Base-by-base conservation (phyloP, 2,329 filamentous ascomycete genomes). In the Hymenoscyphus fructigenus region DNA sequence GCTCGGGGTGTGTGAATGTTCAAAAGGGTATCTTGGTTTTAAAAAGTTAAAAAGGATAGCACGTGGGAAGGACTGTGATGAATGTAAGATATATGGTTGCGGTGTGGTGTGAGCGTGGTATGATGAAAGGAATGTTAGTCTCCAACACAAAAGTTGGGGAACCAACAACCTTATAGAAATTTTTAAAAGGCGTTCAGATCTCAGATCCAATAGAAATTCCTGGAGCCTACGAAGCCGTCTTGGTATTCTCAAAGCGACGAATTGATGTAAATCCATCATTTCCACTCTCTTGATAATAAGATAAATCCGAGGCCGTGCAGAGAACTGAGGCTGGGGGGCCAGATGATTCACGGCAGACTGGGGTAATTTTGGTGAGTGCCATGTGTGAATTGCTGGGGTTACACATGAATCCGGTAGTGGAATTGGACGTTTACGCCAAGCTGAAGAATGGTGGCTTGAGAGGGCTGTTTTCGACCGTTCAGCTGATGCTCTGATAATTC, bases 371-470 rank as follows among this genome's bases (percentile, higher is more conserved):
- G 7, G n/a, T 23, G 14, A 20, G n/a, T 3, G 20, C 44, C 44
- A 50, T 50, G 12, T 50, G 59, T 50, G 41, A 50, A 10, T 29
- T 28, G 53, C 53, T 32, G 28, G 44, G 44, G 44, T 56, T 41
- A 17, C 47, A 23, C 29, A 34, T 15, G 29, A 61, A 55, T 20
- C n/a, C 29, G 44, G 44, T 47, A 61, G 34, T 61, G 7, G n/a
- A 38, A 56, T 23, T 61, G 29, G 47, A 55, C 28, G n/a, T 47
- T 60, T 44, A 26, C 34, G 44, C 47, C 29, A 60, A 60, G 59
- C 59, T 56, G 59, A 61, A 34, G 44, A 36, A 55, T 61, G 44
- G 59, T 61, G 59, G 47, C 59, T 50, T 50, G 44, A 44, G n/a
- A 20, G n/a, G 17, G 41, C 7, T 9, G 41, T 20, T 50, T 50